Conservation (phyloP, 495 filamentous ascomycete genomes). For the Aspergillus heteromorphus region DNA sequence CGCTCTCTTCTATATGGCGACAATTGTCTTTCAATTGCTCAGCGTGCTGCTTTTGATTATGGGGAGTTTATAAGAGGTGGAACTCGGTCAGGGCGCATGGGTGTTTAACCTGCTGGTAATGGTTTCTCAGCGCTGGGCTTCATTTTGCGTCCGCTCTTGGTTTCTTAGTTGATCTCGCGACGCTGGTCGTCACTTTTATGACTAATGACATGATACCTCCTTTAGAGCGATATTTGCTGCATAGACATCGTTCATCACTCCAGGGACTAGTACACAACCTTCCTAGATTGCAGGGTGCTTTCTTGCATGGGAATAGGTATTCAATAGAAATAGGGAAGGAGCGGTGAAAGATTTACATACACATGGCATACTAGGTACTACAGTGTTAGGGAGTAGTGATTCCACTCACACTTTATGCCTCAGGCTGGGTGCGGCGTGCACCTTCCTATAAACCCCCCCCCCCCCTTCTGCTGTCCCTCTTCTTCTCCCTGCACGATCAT, state of each 20-base stretch:
- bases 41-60: background rate
- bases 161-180: background rate
- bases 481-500: slow-evolving; percentile 3
- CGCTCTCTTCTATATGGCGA: too few species aligned
- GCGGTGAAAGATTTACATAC: too few species aligned
- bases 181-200: too few species aligned
- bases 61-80: background rate
- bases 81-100: background rate
- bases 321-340: too few species aligned
- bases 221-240: too few species aligned
- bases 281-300: too few species aligned
- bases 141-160: background rate
- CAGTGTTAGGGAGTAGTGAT: too few species aligned
- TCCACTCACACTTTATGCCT: background rate
- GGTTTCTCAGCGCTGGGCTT: background rate
- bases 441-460: background rate
- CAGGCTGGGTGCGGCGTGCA: background rate
- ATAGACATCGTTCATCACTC: too few species aligned
- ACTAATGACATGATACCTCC: too few species aligned
- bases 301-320: too few species aligned
- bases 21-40: background rate
- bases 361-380: too few species aligned
- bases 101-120: background rate
- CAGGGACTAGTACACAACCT: too few species aligned
- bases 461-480: background rate